Evolutionary conservation across 768 basidiomycete genomes (phyloP), one percentile per base, ranked within the genome.

Genomic region (Hericium erinaceus): DNA sequence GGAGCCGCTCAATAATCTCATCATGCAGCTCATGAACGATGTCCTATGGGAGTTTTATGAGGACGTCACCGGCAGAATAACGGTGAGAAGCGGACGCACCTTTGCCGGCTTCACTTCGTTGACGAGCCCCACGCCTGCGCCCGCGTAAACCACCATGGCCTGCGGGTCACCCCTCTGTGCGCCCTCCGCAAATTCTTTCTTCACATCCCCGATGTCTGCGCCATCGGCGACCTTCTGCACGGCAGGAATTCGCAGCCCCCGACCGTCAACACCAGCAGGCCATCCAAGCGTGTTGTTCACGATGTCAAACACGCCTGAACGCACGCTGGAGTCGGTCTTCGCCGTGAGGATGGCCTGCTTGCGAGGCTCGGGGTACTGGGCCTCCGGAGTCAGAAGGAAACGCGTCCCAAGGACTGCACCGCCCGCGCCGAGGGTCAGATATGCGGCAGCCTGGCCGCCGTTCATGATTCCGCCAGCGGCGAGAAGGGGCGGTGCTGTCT

Each of bases 371-470:
- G 72, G 56, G 64, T 72, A 74, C 41, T 62, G 68, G 60, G 83
- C 77, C 71, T 91, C 88, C 2, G 78, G 75, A 1, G 87, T 80
- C 59, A 85, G 73, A 50, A 88, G 70, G 65, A 92, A 89, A 8
- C 88, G 85, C 0, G 91, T 92, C 54, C 91, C 91, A 20, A 85
- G 65, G 37, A 84, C 85, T 9, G 72, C 83, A 4, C 85, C 91
- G 26, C 81, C 73, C 2, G 82, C 86, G 13, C 89, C 89, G 39
- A 87, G 75, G 4, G 78, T 69, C 56, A 93, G 77, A 48, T 84
- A 66, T 4, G 83, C 74, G 39, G 87, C 85, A 50, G 89, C 66
- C 55, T 91, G 85, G 0, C 73, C 65, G 16, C 89, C 87, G 26
- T 74, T 80, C 2, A 77, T 75, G 55, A 93, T 62, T 0, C 90